These are phyloP conservation scores for Excoecaria cochinchinensis DNA, from an alignment of 345 rosid species.

Conservation along the genomic window DNA sequence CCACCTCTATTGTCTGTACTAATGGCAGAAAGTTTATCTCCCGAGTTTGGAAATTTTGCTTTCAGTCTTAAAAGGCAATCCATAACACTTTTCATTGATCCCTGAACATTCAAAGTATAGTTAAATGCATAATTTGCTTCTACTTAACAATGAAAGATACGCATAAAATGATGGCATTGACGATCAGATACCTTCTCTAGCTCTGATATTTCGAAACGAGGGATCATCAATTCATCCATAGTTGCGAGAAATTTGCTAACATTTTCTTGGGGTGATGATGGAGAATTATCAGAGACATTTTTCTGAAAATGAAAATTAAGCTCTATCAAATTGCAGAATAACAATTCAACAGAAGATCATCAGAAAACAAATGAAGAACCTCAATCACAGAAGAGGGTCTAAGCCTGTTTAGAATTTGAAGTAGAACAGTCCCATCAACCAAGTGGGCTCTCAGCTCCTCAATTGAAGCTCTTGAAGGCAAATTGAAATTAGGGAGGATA, in stretches of 20 bases:
- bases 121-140: not conserved
- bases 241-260: constrained; percentile 54
- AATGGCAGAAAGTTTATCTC: constrained; percentile 19
- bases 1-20: constrained; percentile 21
- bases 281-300: constrained; percentile 35
- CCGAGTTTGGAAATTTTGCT: constrained; percentile 30
- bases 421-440: constrained; percentile 43
- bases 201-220: constrained; percentile 61
- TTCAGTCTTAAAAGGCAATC: constrained; percentile 45
- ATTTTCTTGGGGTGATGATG: constrained; percentile 40
- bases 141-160: not conserved
- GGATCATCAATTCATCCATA: constrained; percentile 66
- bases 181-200: constrained; percentile 66
- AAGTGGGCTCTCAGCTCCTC: constrained; percentile 49
- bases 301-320: constrained; percentile 39
- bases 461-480: constrained; percentile 44
- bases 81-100: constrained; percentile 50
- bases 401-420: constrained; percentile 42
- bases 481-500: constrained; percentile 36
- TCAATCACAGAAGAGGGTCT: constrained; percentile 44
- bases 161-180: no score
- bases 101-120: constrained; percentile 33
- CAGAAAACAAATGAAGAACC: constrained; percentile 34
- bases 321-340: constrained; percentile 7
- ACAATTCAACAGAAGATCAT: not conserved